Conservation (phyloP, 176 grass and related monocot genomes). For the sorghum (Sorghum bicolor) region DNA sequence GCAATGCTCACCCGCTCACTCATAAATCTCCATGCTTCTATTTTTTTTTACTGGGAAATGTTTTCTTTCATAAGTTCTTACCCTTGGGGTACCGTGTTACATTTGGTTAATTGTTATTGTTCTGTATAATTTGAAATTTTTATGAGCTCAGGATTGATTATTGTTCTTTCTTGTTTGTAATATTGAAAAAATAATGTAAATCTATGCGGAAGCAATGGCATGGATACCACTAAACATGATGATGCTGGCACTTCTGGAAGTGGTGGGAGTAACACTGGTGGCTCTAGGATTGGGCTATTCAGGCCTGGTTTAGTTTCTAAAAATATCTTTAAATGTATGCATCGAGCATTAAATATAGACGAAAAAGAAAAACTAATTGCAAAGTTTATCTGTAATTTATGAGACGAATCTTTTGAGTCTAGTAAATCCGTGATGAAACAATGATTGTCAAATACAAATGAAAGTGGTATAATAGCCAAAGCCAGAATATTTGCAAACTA, state of each 20-base stretch:
- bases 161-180: conserved; percentile 20
- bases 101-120: too few species aligned
- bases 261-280: conserved; percentile 35
- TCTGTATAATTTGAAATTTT: neutral
- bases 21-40: neutral
- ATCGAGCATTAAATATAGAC: too few species aligned
- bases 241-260: conserved; percentile 6
- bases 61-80: neutral
- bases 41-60: neutral
- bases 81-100: too few species aligned
- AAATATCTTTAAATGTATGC: too few species aligned
- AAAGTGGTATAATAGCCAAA: too few species aligned
- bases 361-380: too few species aligned
- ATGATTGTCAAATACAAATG: too few species aligned
- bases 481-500: too few species aligned
- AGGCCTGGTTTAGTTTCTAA: too few species aligned
- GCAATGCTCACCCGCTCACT: neutral
- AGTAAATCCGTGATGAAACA: too few species aligned
- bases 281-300: conserved; percentile 61
- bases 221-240: conserved; percentile 12
- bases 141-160: neutral
- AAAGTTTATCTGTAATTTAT: too few species aligned
- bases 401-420: too few species aligned
- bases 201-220: neutral
- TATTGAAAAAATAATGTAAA: conserved; percentile 40